A percentile compares a stretch with the other conserved stretches of the same genome.
phyloP scores from a whole-genome alignment of 2,329 filamentous ascomycete species.

The Massarina eburnea region DNA sequence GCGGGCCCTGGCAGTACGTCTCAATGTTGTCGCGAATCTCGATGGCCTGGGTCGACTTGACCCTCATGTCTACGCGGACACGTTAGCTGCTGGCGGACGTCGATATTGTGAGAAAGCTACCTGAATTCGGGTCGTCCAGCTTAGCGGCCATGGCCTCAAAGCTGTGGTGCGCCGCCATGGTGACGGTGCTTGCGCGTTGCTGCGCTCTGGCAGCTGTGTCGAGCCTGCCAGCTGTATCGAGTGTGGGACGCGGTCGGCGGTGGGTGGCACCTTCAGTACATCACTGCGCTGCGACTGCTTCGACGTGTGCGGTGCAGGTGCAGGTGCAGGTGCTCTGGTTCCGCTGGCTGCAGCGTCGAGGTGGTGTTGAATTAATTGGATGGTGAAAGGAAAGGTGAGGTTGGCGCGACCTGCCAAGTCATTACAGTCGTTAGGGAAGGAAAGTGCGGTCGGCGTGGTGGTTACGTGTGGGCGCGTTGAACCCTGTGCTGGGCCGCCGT shows the following conservation, averaged over 20 bases:
- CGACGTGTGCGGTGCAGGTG: slow-evolving; percentile 16
- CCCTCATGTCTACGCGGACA: slow-evolving; percentile 66
- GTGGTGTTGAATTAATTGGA: slow-evolving; percentile 21
- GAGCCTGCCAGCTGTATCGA: no score
- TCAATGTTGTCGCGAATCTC: slow-evolving; percentile 91
- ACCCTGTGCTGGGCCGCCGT: slow-evolving; percentile 22
- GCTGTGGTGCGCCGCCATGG: slow-evolving; percentile 45
- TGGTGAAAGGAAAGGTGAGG: slow-evolving; percentile 24
- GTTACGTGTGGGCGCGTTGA: slow-evolving; percentile 31
- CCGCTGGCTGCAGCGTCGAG: slow-evolving; percentile 4
- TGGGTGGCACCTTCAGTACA: no score
- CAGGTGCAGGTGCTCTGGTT: background rate
- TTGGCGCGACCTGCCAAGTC: slow-evolving; percentile 20
- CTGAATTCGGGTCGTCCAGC: slow-evolving; percentile 47
- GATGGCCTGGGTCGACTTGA: slow-evolving; percentile 78
- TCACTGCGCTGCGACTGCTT: slow-evolving; percentile 24
- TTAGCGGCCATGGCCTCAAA: slow-evolving; percentile 51
- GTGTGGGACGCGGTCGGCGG: background rate
- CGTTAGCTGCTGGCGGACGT: slow-evolving; percentile 18
- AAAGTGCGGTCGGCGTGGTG: slow-evolving; percentile 15
- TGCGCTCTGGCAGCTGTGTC: background rate
- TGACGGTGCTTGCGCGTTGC: background rate
- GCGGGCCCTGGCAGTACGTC: slow-evolving; percentile 74
- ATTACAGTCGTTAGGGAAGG: slow-evolving; percentile 32
- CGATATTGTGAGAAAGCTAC: slow-evolving; percentile 20